A percentile compares a stretch with the other conserved stretches of the same genome.
phyloP scores from a whole-genome alignment of 768 basidiomycete species.

The Tylopilus sp. region DNA sequence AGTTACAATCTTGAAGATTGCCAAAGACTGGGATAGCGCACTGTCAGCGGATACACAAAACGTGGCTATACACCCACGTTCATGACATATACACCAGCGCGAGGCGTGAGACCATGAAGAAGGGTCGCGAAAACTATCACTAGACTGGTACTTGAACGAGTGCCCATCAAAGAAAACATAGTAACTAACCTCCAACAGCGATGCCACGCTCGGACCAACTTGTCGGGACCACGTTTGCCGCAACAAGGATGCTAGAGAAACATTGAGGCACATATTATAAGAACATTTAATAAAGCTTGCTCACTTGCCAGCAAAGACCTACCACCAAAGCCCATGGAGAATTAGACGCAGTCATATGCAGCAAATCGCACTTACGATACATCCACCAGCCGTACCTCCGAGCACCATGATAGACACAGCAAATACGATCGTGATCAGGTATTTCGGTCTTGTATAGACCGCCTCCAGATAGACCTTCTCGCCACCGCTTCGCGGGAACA shows the following conservation, averaged over 20 bases:
- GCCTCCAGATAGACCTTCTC: conserved; percentile 64
- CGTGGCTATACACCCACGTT: conserved; percentile 38
- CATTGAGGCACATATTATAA: not conserved
- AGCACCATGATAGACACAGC: conserved; percentile 46
- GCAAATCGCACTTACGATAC: conserved; percentile 44
- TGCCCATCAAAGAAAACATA: no score
- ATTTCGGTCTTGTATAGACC: conserved; percentile 45
- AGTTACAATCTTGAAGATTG: conserved; percentile 53
- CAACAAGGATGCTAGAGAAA: conserved; percentile 44
- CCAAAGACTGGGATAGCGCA: conserved; percentile 32
- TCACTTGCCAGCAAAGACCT: conserved; percentile 36
- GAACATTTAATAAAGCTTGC: not conserved
- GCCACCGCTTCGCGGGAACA: conserved; percentile 60
- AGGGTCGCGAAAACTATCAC: conserved; percentile 50
- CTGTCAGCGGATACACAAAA: conserved; percentile 18
- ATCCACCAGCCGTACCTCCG: conserved; percentile 40
- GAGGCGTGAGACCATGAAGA: conserved; percentile 51
- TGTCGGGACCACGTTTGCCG: conserved; percentile 39
- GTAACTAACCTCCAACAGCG: conserved; percentile 57
- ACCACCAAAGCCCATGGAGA: not conserved
- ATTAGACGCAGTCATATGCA: not conserved
- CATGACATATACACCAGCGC: conserved; percentile 48
- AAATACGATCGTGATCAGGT: conserved; percentile 47
- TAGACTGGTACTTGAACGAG: conserved; percentile 16
- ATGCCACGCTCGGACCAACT: conserved; percentile 59